Evolutionary conservation across 164 flowering plant species (phyloP).

Genomic region (Kalanchoe fedtschenkoi): DNA sequence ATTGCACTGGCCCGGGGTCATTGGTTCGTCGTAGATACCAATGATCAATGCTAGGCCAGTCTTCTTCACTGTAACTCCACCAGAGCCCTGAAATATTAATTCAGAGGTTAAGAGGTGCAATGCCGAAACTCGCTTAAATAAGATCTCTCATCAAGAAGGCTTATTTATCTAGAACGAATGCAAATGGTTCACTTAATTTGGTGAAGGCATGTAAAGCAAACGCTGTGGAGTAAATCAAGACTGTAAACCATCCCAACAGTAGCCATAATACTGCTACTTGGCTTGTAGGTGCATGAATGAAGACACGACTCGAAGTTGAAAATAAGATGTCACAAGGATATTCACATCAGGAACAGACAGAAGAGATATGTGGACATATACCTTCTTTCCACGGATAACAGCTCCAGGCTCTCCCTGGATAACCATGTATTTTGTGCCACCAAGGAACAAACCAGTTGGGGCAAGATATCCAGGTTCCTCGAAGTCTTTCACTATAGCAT

Average conservation of each 20-base stretch:
- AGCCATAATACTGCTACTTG: too few species aligned
- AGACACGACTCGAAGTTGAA: background rate
- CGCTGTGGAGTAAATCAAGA: too few species aligned
- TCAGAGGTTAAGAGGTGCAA: too few species aligned
- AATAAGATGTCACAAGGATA: background rate
- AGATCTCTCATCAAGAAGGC: too few species aligned
- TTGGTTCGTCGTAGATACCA: constrained; percentile 2
- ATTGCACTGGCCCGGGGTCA: constrained; percentile 3
- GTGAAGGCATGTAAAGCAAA: too few species aligned
- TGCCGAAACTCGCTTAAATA: too few species aligned
- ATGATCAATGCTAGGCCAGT: constrained; percentile 1
- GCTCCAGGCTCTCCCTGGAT: background rate
- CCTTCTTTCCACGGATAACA: constrained; percentile 1
- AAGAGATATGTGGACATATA: background rate
- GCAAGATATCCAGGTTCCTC: background rate
- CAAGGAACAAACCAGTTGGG: constrained; percentile 4
- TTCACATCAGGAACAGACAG: background rate
- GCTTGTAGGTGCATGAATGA: too few species aligned
- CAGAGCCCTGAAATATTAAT: too few species aligned
- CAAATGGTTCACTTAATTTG: too few species aligned
- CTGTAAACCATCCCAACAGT: too few species aligned
- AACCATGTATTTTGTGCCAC: background rate
- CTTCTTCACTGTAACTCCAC: background rate
- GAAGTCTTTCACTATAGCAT: background rate
- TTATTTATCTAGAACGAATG: too few species aligned